Percentiles rank a stretch among this genome's conserved stretches.
Evolutionary conservation across 208 protist species (phyloP).

Genomic region (Spironucleus salmonicida): DNA sequence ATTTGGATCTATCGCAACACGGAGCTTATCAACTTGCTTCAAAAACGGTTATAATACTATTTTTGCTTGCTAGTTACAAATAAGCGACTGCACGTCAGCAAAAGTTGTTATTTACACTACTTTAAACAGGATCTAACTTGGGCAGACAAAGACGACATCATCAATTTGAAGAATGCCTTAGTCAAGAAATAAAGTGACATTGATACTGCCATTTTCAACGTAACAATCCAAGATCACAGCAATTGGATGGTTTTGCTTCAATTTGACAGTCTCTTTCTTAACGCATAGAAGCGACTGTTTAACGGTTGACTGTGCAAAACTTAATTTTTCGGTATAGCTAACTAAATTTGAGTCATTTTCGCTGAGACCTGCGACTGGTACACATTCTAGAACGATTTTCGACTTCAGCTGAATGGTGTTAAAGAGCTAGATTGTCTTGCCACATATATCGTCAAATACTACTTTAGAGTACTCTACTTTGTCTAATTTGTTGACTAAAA

Average conservation of each 20-base stretch:
- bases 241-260: not conserved
- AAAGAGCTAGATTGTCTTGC: not conserved
- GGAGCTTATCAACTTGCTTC: too few species aligned
- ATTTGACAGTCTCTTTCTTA: not conserved
- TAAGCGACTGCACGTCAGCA: too few species aligned
- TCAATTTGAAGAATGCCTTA: slow-evolving; percentile 2
- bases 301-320: not conserved
- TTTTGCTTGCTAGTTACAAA: too few species aligned
- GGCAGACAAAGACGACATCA: not conserved
- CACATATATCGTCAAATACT: not conserved
- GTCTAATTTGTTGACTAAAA: slow-evolving; percentile 15
- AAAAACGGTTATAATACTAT: too few species aligned
- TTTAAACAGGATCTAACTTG: not conserved
- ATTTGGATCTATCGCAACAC: too few species aligned
- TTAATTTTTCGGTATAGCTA: not conserved
- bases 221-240: not conserved
- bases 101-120: not conserved
- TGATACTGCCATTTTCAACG: not conserved
- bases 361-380: not conserved
- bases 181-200: not conserved
- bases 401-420: not conserved
- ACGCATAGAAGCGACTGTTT: not conserved
- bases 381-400: not conserved
- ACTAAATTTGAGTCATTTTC: not conserved
- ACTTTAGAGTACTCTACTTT: not conserved